phyloP scores from a whole-genome alignment of 2,329 filamentous ascomycete genomes.

The Mariannaea sp. region DNA sequence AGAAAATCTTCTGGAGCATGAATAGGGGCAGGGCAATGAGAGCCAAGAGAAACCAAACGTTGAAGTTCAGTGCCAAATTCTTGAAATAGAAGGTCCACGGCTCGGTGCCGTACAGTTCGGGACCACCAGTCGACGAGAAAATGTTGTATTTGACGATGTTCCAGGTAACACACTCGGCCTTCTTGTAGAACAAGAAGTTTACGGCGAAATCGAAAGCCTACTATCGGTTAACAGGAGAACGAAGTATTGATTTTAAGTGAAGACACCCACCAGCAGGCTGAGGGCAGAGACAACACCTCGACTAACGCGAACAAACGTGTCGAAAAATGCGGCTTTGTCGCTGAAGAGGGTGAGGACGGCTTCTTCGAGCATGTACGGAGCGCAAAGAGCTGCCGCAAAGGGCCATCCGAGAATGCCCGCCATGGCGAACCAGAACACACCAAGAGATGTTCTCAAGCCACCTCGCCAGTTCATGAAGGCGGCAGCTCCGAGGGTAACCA shows the following conservation, averaged over 20 bases:
- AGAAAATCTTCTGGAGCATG: slow-evolving; percentile 70
- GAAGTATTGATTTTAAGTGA: not conserved
- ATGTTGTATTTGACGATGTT: slow-evolving; percentile 98
- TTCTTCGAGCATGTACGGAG: slow-evolving; percentile 84
- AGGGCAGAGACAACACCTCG: slow-evolving; percentile 71
- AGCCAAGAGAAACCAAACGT: slow-evolving; percentile 87
- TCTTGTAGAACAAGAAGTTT: slow-evolving; percentile 86
- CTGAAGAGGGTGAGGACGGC: slow-evolving; percentile 60
- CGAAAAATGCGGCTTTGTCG: slow-evolving; percentile 62
- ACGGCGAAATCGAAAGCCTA: slow-evolving; percentile 71
- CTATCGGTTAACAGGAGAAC: not conserved
- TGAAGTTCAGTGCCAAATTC: slow-evolving; percentile 92
- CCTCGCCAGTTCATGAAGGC: slow-evolving; percentile 90
- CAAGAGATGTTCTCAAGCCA: slow-evolving; percentile 77
- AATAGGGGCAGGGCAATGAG: slow-evolving; percentile 76
- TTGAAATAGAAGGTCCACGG: slow-evolving; percentile 96
- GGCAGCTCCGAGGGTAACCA: slow-evolving; percentile 80
- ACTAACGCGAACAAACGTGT: slow-evolving; percentile 63
- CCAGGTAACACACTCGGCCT: slow-evolving; percentile 76
- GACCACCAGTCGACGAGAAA: slow-evolving; percentile 79
- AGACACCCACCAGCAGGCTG: slow-evolving; percentile 66
- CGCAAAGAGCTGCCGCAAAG: slow-evolving; percentile 80
- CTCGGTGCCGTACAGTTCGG: slow-evolving; percentile 92
- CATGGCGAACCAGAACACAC: slow-evolving; percentile 88
- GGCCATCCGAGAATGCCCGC: slow-evolving; percentile 92